Conservation (phyloP, 2,329 filamentous ascomycete species). For the Nemania abortiva region DNA sequence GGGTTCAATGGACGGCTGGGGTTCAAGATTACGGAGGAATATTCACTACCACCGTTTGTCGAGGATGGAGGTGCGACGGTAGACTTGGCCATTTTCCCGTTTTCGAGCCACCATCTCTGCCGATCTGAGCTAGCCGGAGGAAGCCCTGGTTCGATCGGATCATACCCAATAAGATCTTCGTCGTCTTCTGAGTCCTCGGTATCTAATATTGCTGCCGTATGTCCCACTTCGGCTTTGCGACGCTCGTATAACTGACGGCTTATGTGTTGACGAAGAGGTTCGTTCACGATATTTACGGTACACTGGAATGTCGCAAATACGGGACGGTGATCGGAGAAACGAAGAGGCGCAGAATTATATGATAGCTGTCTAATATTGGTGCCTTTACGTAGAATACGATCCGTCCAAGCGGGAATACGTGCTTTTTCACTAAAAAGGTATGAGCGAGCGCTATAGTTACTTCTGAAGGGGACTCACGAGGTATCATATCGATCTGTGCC, state of each 20-base stretch:
- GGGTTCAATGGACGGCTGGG: conserved; percentile 83
- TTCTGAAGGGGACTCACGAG: conserved; percentile 68
- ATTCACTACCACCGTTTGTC: conserved; percentile 57
- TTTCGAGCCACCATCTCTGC: conserved; percentile 78
- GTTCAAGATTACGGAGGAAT: conserved; percentile 73
- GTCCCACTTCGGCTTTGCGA: conserved; percentile 74
- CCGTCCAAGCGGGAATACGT: conserved; percentile 96
- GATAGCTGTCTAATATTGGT: conserved; percentile 82
- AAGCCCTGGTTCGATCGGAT: conserved; percentile 83
- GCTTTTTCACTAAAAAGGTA: conserved; percentile 79
- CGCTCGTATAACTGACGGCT: conserved; percentile 80
- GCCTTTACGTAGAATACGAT: conserved; percentile 90
- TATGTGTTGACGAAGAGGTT: conserved; percentile 76
- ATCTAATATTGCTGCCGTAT: conserved; percentile 67
- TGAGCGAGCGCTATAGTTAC: conserved; percentile 47
- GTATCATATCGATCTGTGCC: conserved; percentile 91
- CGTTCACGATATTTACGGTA: conserved; percentile 82
- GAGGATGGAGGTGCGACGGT: conserved; percentile 72
- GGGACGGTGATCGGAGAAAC: conserved; percentile 95
- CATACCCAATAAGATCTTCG: conserved; percentile 84
- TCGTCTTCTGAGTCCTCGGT: conserved; percentile 76
- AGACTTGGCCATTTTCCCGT: conserved; percentile 80
- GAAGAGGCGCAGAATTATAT: conserved; percentile 84
- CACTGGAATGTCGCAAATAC: conserved; percentile 93
- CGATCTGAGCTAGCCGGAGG: conserved; percentile 75